Base-by-base conservation (phyloP, 768 basidiomycete genomes). In the Boletus subcaerulescens region DNA sequence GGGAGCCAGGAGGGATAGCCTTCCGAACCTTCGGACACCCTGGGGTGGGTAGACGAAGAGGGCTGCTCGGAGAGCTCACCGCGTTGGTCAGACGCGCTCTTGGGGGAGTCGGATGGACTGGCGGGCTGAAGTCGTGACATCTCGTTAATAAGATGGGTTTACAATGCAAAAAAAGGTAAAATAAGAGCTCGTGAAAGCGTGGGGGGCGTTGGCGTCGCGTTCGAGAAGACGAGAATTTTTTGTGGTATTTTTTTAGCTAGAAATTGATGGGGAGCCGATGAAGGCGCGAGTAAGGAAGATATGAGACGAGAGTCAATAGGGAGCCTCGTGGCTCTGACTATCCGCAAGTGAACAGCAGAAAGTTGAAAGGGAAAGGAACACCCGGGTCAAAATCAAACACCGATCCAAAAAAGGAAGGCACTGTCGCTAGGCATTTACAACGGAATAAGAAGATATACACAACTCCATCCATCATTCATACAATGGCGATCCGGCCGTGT, bases 1-100 rank as follows among this genome's bases (percentile, higher is more conserved):
- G 91, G 91, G 2, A 93, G 83, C 91, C 91, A 93, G 22, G 87
- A 85, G 3, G 91, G 91, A 66, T 93, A 93, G 14, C 85, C 85
- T 60, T 89, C 87, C 17, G 79, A 79, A 48, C 70, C 60, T 61
- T 82, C 80, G 48, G 70, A 74, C 2, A 53, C 33, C 53, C 70
- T 64, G 10, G 70, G 67, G 15, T 70, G 69, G 48, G 71, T 64
- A 2, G 72, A 73, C 39, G 73, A 67, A 13, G 71, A 74, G 1
- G 73, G 73, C 4, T 64, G 71, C 22, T 71, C 70, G 50, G 71
- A 71, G 32, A 67, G 56, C 46, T 70, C 63, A 20, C 53, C 70
- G 13, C 60, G 65, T 12, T 57, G 65, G 48, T 70, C 68, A n/a
- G 67, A 59, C 15, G 59, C 68, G 7, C 69, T 73, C 57, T 60